These are phyloP conservation scores for Mycocentrospora acerina DNA, from an alignment of 2,329 filamentous ascomycete genomes.

Conservation along the genomic window DNA sequence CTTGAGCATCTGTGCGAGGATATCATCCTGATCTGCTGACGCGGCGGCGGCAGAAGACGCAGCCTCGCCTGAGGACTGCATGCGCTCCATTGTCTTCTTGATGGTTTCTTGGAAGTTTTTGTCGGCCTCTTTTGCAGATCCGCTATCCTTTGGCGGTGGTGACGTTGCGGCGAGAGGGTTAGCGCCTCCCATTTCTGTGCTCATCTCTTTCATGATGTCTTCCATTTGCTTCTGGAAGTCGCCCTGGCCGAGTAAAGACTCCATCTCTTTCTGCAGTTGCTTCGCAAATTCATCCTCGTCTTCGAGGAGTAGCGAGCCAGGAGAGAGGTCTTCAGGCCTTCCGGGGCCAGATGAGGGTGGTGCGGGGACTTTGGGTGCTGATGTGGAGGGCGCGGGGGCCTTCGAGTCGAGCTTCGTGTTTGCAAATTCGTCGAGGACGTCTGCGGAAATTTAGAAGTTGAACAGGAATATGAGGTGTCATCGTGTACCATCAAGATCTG, in stretches of 20 bases:
- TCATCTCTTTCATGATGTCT: conserved; percentile 71
- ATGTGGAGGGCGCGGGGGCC: conserved; percentile 30
- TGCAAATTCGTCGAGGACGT: conserved; percentile 91
- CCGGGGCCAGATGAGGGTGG: conserved; percentile 44
- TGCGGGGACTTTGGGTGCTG: conserved; percentile 36
- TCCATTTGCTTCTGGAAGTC: conserved; percentile 81
- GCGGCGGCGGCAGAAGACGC: conserved; percentile 75
- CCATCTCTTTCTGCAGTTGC: conserved; percentile 89
- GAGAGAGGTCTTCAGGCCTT: conserved; percentile 36
- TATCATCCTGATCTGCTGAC: conserved; percentile 63
- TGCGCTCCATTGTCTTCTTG: conserved; percentile 89
- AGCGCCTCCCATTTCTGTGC: conserved; percentile 37
- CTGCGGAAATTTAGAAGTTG: conserved; percentile 48
- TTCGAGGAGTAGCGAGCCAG: conserved; percentile 31
- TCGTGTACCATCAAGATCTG: conserved; percentile 80
- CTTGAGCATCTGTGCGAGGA: conserved; percentile 89
- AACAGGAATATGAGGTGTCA: neutral
- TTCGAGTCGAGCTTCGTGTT: conserved; percentile 60
- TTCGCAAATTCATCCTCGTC: conserved; percentile 73
- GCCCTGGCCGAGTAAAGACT: conserved; percentile 70
- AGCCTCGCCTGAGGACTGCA: conserved; percentile 85
- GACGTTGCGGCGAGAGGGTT: conserved; percentile 31
- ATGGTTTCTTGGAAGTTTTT: conserved; percentile 90
- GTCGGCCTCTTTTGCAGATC: conserved; percentile 46
- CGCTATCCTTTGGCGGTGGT: conserved; percentile 13